Base-by-base conservation (phyloP, 2,329 filamentous ascomycete species). In the Penicillium freii region DNA sequence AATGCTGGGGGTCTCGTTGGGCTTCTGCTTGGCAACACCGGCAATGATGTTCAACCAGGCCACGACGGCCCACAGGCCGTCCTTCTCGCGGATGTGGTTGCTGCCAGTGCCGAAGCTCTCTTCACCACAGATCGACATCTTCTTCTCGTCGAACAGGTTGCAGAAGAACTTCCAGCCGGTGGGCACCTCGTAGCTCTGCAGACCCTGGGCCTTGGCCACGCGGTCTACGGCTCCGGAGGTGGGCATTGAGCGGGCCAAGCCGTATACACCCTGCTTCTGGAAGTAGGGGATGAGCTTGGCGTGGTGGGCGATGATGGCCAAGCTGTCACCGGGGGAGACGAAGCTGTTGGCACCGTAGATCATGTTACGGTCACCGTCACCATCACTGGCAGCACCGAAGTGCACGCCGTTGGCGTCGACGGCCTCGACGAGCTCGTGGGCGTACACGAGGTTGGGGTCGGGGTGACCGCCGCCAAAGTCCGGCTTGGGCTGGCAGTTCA, bases 141-240 rank as follows among this genome's bases (percentile, higher is more conserved):
- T 96, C 79, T 96, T 82, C 64, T 91, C 89, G 72, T 97, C 92
- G 70, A 97, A 96, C 57, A 97, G 84, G 69, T 92, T 91, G 73
- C 92, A 97, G 87, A 97, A 97, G 84, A 97, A 97, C 78, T 97
- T 97, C 94, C 94, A 99, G 70, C 94, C 94, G 0, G 94, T 99
- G 38, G 94, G 94, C 1, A 99, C 94, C 78, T 99, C 94, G 79
- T 99, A 99, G 78, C 86, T 89, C 79, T 91, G 81, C 42, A 99
- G 84, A 36, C 90, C 90, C 80, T 97, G 93, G 71, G 91, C 92
- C 84, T 96, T 91, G 67, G 94, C 94, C 40, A 99, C 94, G 17
- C 96, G 87, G 74, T 99, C 94, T 52, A 99, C 91, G 23, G 94
- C 94, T 42, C 91, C 92, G 13, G 91, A 96, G 6, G 94, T 99